Conservation (phyloP, 2,329 filamentous ascomycete genomes). For the Colletotrichum echinochloae region DNA sequence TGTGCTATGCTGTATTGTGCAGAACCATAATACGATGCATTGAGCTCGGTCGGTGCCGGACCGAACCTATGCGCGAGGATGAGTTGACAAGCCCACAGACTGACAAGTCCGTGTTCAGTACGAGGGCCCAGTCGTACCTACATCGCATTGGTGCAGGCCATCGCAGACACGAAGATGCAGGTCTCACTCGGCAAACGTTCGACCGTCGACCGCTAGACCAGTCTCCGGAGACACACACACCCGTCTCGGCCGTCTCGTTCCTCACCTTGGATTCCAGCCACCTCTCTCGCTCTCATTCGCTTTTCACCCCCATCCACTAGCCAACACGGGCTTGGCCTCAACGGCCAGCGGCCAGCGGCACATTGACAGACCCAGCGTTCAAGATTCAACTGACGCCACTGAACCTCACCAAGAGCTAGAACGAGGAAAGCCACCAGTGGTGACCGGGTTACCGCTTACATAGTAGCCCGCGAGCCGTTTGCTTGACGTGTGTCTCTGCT, state of each 20-base stretch:
- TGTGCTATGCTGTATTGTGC: neutral
- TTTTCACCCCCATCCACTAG: neutral
- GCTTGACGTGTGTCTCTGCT: slow-evolving; percentile 31
- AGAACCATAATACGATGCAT: neutral
- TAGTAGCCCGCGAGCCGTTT: slow-evolving; percentile 22
- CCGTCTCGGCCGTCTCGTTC: neutral
- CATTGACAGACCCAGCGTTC: neutral
- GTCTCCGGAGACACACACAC: neutral
- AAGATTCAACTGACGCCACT: slow-evolving; percentile 14
- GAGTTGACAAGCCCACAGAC: neutral
- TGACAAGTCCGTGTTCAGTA: neutral
- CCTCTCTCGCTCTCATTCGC: neutral
- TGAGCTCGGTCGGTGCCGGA: neutral
- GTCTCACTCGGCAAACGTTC: neutral
- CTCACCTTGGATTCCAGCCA: slow-evolving; percentile 8
- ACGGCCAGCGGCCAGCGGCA: slow-evolving; percentile 3
- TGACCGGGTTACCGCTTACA: slow-evolving; percentile 23
- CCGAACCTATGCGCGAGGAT: neutral
- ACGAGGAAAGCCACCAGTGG: slow-evolving; percentile 9
- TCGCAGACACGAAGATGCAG: neutral
- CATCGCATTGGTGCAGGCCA: neutral
- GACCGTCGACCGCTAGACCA: neutral
- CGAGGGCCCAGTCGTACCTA: neutral
- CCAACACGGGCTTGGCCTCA: neutral
- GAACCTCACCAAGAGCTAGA: too few relatives aligned